Evolutionary conservation across 192 early-diverging fungal species (phyloP).

Genomic region (Dissophora ornata): DNA sequence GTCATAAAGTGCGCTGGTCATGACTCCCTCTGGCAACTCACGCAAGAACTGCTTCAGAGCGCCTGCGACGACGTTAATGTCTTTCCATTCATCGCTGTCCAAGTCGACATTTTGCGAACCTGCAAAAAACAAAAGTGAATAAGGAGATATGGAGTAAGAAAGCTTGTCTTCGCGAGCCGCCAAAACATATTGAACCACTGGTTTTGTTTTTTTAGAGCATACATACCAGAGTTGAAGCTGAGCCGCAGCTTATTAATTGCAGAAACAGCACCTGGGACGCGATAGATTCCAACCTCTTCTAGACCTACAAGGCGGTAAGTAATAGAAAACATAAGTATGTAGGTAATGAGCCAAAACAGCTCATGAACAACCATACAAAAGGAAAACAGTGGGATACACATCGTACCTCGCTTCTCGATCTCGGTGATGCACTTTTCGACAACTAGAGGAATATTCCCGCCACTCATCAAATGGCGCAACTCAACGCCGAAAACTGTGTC

Average conservation of each 20-base stretch:
- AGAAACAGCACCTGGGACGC: constrained; percentile 74
- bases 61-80: constrained; percentile 88
- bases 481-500: constrained; percentile 72
- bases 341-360: not conserved
- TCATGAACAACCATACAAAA: not conserved
- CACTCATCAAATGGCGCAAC: constrained; percentile 67
- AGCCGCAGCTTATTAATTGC: constrained; percentile 69
- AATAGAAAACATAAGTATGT: not conserved
- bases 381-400: not conserved
- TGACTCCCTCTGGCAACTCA: constrained; percentile 92
- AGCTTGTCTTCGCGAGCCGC: too few species aligned
- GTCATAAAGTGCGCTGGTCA: constrained; percentile 86
- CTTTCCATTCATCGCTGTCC: constrained; percentile 68
- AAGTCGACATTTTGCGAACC: constrained; percentile 64
- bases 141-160: too few species aligned
- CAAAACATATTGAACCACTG: too few species aligned
- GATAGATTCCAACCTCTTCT: constrained; percentile 81
- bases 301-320: too few species aligned
- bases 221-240: constrained; percentile 71
- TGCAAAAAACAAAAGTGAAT: constrained; percentile 1
- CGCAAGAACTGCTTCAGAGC: constrained; percentile 95
- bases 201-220: too few species aligned
- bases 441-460: constrained; percentile 67
- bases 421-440: constrained; percentile 77
- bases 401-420: constrained; percentile 71